Evolutionary conservation across 148 eudicot species (phyloP), one percentile per base, ranked within the genome.

Genomic region (Vaccinium myrtillus): DNA sequence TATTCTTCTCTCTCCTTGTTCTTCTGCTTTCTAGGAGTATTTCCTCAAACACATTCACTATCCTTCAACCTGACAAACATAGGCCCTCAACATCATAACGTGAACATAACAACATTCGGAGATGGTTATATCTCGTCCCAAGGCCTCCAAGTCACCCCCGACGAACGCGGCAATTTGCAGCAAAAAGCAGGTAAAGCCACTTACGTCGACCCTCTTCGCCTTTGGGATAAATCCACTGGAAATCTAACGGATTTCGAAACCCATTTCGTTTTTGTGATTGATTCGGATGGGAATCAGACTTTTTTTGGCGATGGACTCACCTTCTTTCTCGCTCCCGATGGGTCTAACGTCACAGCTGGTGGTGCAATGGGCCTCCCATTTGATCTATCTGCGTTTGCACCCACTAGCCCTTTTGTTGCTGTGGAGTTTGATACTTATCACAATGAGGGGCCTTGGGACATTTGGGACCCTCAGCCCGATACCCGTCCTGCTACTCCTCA

Each of bases 401-500:
- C n/a, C n/a, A 39, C 46, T 4, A 30, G 80, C 23, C 15, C 81
- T 0, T 73, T 85, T 32, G 83, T 87, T n/a, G 88, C 87, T 4
- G 87, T 84, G 16, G 89, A 87, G 70, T 77, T 77, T 14, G 56
- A 77, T 50, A 50, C 30, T n/a, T n/a, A n/a, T n/a, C n/a, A n/a
- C n/a, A n/a, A n/a, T n/a, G n/a, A n/a, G n/a, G n/a, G n/a, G n/a
- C n/a, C n/a, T n/a, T n/a, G n/a, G n/a, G n/a, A n/a, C n/a, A n/a
- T n/a, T n/a, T n/a, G n/a, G n/a, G n/a, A n/a, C n/a, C n/a, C n/a
- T n/a, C n/a, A n/a, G n/a, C n/a, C n/a, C n/a, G n/a, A n/a, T n/a
- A n/a, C n/a, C n/a, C n/a, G n/a, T n/a, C n/a, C n/a, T n/a, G n/a
- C n/a, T n/a, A n/a, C n/a, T 30, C 15, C 8, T 14, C 75, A 81